Evolutionary conservation across 495 filamentous ascomycete genomes (phyloP), one percentile per base, ranked within the genome.

Genomic region (Rhypophila decipiens): DNA sequence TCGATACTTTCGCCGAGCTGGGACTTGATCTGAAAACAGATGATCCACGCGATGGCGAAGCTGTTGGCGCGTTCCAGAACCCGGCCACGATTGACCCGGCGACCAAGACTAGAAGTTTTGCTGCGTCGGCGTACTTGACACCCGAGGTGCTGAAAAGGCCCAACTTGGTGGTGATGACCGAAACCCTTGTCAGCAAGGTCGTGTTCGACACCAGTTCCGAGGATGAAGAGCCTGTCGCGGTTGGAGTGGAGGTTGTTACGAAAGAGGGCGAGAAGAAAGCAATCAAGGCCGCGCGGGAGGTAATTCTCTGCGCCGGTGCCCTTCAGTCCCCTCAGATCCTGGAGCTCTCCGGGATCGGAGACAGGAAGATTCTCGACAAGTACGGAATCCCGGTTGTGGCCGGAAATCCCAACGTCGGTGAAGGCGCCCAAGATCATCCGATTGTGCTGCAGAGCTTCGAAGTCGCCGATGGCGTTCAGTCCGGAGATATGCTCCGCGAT

Each of bases 341-440:
- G 3, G 71, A 90, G 46, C 77, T 85, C 17, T 90, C 85, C 33
- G 88, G 88, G 21, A 75, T 95, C 33, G 88, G 88, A n/a, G 79
- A 80, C 18, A 62, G 66, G 19, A 51, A 76, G 46, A 79, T 91
- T 47, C 81, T 93, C 19, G 56, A 72, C 21, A 64, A 69, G 19
- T 74, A 88, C 48, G 70, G 67, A 10, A 90, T 95, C 50, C 76
- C 78, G 21, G 78, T 89, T 4, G 63, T 87, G 9, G 78, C 82
- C 57, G 76, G 88, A 46, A 76, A 90, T 44, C 82, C 85, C 23
- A 85, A 83, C 61, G 81, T 95, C 3, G 88, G 88, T 47, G 80
- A 89, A 67, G 85, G 72, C 44, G 55, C 75, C 48, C 74, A 77
- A 42, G 77, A 80, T 49, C 74, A 80, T 49, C 59, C 60, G 20